Conservation (phyloP, 129 eudicot genomes). For the Sambucus nigra region DNA sequence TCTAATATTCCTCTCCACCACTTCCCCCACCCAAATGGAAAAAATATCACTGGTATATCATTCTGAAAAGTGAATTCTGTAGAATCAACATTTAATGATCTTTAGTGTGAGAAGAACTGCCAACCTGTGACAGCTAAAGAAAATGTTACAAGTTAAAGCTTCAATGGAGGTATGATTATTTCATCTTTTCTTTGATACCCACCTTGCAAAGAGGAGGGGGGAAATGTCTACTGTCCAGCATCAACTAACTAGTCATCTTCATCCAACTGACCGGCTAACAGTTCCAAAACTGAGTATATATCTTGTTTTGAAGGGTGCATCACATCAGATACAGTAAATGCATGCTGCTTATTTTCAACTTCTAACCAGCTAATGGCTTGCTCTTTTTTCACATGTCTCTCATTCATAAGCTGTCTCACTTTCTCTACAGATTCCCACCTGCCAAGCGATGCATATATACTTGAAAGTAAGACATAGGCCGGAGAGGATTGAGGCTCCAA, state of each 20-base stretch:
- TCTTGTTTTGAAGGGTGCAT: conserved; percentile 24
- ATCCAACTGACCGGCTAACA: conserved; percentile 29
- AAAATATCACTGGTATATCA: background rate
- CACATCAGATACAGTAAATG: conserved; percentile 25
- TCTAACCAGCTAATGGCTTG: conserved; percentile 59
- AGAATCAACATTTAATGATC: conserved; percentile 9
- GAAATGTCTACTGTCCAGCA: conserved; percentile 17
- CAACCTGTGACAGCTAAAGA: conserved; percentile 11
- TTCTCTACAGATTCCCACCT: conserved; percentile 51
- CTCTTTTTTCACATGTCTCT: conserved; percentile 33
- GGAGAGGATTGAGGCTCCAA: conserved; percentile 50
- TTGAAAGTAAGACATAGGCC: conserved; percentile 54
- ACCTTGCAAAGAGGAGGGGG: conserved; percentile 6
- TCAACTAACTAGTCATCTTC: conserved; percentile 20
- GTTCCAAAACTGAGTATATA: conserved; percentile 29
- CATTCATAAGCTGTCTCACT: conserved; percentile 41
- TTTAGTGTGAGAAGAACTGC: conserved; percentile 9
- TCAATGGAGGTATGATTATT: background rate
- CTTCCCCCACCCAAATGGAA: background rate
- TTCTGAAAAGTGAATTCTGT: conserved; percentile 7
- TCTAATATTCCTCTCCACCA: background rate
- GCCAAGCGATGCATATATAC: conserved; percentile 58
- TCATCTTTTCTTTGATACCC: background rate
- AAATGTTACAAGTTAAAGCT: conserved; percentile 5
- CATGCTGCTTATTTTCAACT: conserved; percentile 24